phyloP scores from a whole-genome alignment of 208 protist genomes.

The Wallacemonas rigidus region DNA sequence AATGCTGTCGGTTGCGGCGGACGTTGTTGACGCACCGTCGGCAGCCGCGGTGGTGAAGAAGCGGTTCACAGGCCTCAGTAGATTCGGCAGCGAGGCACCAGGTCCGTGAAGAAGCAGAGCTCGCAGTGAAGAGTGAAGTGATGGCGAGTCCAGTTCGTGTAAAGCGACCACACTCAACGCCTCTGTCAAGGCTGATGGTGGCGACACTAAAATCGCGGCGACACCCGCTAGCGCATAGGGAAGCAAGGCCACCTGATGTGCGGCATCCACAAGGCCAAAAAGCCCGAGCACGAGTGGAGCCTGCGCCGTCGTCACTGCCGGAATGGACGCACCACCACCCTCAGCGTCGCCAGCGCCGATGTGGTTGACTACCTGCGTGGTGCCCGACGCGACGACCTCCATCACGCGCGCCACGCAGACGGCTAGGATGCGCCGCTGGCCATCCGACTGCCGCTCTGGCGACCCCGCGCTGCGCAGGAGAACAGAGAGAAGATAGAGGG shows the following conservation, averaged over 20 bases:
- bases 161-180: neutral
- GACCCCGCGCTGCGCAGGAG: conserved; percentile 11
- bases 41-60: neutral
- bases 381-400: neutral
- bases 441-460: conserved; percentile 15
- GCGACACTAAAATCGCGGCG: neutral
- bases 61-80: neutral
- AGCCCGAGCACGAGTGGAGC: conserved; percentile 27
- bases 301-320: conserved; percentile 13
- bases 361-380: neutral
- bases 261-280: conserved; percentile 20
- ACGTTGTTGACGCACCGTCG: neutral
- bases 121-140: conserved; percentile 8
- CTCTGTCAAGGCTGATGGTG: neutral
- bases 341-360: neutral
- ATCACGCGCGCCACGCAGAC: conserved; percentile 20
- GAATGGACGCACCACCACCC: conserved; percentile 2
- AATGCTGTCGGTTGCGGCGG: no score
- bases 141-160: conserved; percentile 5
- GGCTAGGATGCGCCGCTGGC: conserved; percentile 22
- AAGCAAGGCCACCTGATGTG: conserved; percentile 19
- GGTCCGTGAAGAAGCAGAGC: neutral
- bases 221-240: conserved; percentile 30
- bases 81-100: neutral
- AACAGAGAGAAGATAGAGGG: conserved; percentile 19